phyloP scores from a whole-genome alignment of 495 filamentous ascomycete genomes.

The Penicillium parvum region DNA sequence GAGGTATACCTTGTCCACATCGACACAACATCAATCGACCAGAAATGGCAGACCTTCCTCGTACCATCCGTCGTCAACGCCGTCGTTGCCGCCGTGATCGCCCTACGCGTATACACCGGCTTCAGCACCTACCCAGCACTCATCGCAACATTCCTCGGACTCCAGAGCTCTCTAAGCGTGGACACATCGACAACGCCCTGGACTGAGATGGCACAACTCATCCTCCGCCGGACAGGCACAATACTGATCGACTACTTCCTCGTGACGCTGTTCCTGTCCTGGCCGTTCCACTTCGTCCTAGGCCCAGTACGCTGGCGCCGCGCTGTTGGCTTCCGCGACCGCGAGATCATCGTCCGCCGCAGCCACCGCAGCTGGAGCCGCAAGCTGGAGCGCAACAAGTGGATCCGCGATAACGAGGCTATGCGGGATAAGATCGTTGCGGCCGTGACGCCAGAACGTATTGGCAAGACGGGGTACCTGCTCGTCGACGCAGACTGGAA shows the following conservation, averaged over 20 bases:
- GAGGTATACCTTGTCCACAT: conserved; percentile 78
- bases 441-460: conserved; percentile 57
- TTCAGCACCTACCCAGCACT: conserved; percentile 63
- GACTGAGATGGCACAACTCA: conserved; percentile 42
- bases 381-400: conserved; percentile 36
- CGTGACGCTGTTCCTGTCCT: conserved; percentile 61
- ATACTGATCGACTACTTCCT: conserved; percentile 71
- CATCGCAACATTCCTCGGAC: conserved; percentile 54
- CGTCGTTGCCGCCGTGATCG: conserved; percentile 52
- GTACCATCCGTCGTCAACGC: conserved; percentile 69
- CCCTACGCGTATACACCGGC: conserved; percentile 56
- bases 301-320: conserved; percentile 66
- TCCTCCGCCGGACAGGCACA: conserved; percentile 50
- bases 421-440: conserved; percentile 50
- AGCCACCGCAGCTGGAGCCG: conserved; percentile 45
- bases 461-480: conserved; percentile 73
- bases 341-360: conserved; percentile 70
- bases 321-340: conserved; percentile 60
- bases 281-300: conserved; percentile 69
- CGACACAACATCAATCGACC: conserved; percentile 56
- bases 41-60: conserved; percentile 73
- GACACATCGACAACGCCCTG: conserved; percentile 49
- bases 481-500: conserved; percentile 78
- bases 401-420: conserved; percentile 46
- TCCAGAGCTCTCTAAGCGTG: conserved; percentile 54